Percentiles rank a stretch among this genome's conserved stretches.
Conservation (phyloP, 371 early-diverging fungal species). For the Vairimorpha necatrix region DNA sequence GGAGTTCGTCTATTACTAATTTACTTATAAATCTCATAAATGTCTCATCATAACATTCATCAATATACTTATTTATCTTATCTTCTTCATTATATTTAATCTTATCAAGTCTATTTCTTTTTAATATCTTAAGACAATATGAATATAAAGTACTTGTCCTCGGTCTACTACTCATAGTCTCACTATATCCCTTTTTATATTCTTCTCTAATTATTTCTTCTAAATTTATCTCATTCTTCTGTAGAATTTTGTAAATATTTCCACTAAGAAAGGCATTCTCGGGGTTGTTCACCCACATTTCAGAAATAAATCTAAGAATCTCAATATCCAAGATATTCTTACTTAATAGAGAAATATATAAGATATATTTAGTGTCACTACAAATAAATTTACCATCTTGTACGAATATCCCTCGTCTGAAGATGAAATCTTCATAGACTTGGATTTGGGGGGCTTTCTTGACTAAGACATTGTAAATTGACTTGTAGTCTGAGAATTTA, state of each 20-base stretch:
- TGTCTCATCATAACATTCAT: slow-evolving; percentile 11
- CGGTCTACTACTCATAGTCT: background rate
- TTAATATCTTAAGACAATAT: background rate
- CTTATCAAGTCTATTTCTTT: background rate
- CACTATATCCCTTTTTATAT: background rate
- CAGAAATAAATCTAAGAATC: background rate
- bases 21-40: slow-evolving; percentile 34
- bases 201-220: background rate
- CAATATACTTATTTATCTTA: slow-evolving; percentile 20
- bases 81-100: background rate
- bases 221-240: background rate
- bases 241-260: background rate
- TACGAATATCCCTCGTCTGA: background rate
- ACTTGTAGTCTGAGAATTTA: background rate
- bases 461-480: background rate
- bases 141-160: background rate
- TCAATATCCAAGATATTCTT: background rate
- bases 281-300: background rate
- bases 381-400: background rate
- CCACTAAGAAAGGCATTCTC: background rate
- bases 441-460: background rate
- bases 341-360: background rate
- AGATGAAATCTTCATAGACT: background rate
- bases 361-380: background rate
- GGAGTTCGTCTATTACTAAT: slow-evolving; percentile 25